Evolutionary conservation across 1,284 basidiomycete species (phyloP), one percentile per base, ranked within the genome.

Genomic region (Vanrija humicola): DNA sequence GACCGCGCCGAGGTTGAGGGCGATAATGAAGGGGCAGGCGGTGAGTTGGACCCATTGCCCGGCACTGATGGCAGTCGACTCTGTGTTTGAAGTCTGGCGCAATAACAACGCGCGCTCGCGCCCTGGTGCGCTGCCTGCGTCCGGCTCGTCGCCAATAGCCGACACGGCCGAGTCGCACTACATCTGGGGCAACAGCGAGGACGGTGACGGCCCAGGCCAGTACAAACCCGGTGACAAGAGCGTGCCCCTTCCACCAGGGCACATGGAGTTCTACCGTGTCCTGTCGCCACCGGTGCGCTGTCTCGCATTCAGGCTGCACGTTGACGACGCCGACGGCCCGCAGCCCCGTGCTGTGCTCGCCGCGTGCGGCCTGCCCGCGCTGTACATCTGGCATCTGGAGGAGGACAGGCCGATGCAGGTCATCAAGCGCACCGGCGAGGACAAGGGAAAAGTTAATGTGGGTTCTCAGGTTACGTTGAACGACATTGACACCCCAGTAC

Each of bases 381-480:
- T 71, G 5, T 73, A 67, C 52, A 58, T 75, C 28, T 73, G 61
- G 58, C 65, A 71, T 48, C 46, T 75, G 39, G 71, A 71, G 39
- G 65, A 71, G 54, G 59, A 56, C n/a, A 50, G 34, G 1, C 50
- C 28, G 26, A 55, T 66, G 55, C 64, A 70, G 45, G 62, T 28
- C 29, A 64, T 69, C 23, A 46, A 46, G 5, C 52, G 64, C 9
- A 52, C 52, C 2, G 23, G 21, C 3, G 50, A 50, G 15, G 62
- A 68, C 21, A 50, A 38, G 28, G 54, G 54, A 5, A 23, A 50
- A 8, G 57, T 61, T 0, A 63, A 63, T 39, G 67, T 67, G 34
- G 58, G 69, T 21, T 38, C 5, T 14, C 1, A 6, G 9, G 34
- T 34, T 5, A 15, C 34, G 9, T 5, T 12, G 38, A 23, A 23